phyloP scores from a whole-genome alignment of 2,329 filamentous ascomycete species.

The Cercospora janseana region DNA sequence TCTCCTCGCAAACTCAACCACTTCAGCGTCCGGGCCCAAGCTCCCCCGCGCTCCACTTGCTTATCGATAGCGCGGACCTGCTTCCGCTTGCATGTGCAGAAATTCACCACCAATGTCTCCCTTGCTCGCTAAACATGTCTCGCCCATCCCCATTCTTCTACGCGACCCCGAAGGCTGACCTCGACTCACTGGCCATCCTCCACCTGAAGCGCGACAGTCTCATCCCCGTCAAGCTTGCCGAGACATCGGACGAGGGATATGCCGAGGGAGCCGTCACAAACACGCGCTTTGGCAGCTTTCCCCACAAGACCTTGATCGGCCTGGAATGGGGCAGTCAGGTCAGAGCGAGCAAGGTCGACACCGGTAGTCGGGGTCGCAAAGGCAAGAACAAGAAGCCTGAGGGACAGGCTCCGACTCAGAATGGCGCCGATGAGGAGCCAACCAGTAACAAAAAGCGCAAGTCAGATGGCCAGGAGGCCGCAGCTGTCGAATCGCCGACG shows the following conservation, averaged over 20 bases:
- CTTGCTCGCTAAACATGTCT: constrained; percentile 11
- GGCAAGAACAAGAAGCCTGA: constrained; percentile 54
- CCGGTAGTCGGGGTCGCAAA: constrained; percentile 78
- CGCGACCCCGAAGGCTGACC: constrained; percentile 60
- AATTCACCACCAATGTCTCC: constrained; percentile 4
- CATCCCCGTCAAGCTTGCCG: constrained; percentile 63
- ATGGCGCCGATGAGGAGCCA: not conserved
- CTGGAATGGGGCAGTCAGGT: constrained; percentile 91
- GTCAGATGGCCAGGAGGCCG: constrained; percentile 37
- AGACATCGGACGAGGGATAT: constrained; percentile 42
- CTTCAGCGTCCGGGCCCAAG: not conserved
- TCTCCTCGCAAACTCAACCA: constrained; percentile 4
- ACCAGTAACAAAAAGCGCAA: constrained; percentile 46
- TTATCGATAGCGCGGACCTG: not conserved
- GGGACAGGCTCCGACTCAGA: constrained; percentile 19
- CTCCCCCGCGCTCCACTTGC: not conserved
- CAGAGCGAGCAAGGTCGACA: constrained; percentile 84
- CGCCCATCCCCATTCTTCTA: constrained; percentile 72
- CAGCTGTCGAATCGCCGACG: constrained; percentile 22
- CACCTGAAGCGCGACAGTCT: constrained; percentile 86
- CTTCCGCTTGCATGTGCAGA: not conserved
- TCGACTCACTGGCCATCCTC: constrained; percentile 73
- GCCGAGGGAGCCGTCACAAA: constrained; percentile 62
- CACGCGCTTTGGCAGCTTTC: constrained; percentile 82
- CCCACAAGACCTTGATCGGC: constrained; percentile 56